Conservation (phyloP, 306 rosid genomes). For the Vicia villosa region DNA sequence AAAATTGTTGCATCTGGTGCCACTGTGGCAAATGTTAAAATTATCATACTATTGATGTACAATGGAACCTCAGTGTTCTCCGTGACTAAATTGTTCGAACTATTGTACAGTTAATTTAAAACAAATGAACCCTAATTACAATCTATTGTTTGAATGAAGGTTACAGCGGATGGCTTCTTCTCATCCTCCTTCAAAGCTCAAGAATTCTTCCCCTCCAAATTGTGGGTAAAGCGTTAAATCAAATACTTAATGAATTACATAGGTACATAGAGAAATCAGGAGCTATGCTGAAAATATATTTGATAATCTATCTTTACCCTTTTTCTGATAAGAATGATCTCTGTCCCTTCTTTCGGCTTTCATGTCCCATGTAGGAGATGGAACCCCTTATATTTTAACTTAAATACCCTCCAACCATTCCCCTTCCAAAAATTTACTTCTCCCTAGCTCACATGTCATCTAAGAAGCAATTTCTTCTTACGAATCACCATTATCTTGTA, state of each 20-base stretch:
- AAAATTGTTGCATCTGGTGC: not conserved
- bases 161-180: not conserved
- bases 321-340: not conserved
- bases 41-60: slow-evolving; percentile 25
- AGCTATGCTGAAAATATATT: not conserved
- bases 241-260: slow-evolving; percentile 11
- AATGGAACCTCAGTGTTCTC: slow-evolving; percentile 2
- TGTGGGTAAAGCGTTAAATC: not conserved
- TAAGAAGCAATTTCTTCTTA: slow-evolving; percentile 30
- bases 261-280: slow-evolving; percentile 1
- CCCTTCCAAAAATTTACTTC: slow-evolving; percentile 14
- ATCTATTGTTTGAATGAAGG: not conserved
- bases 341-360: not conserved
- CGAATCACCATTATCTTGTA: slow-evolving; percentile 22
- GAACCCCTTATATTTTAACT: too few relatives aligned
- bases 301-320: slow-evolving; percentile 5
- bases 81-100: slow-evolving; percentile 13
- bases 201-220: slow-evolving; percentile 9
- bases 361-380: too few relatives aligned
- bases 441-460: slow-evolving; percentile 14
- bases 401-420: not conserved
- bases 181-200: slow-evolving; percentile 14
- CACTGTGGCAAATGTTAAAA: not conserved
- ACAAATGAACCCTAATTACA: slow-evolving; percentile 1
- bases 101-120: slow-evolving; percentile 14